Base-by-base conservation (phyloP, 2,329 filamentous ascomycete genomes). In the Stemphylium lycopersici region DNA sequence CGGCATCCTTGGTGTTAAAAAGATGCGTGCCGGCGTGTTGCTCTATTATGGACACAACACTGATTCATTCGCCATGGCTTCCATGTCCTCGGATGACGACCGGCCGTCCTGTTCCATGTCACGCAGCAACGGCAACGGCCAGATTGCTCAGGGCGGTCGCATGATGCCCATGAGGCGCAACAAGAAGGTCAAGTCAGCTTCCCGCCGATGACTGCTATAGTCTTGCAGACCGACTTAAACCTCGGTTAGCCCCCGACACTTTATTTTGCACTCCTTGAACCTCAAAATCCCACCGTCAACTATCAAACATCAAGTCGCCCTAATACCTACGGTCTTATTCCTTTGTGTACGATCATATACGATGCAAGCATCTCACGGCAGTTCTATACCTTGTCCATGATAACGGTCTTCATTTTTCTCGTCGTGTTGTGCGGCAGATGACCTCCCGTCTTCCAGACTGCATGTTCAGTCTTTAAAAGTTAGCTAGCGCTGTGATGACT, bases 31-130 rank as follows among this genome's bases (percentile, higher is more conserved):
- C 18, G 92, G 91, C 1, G 86, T 91, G 61, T 91, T 90, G 70
- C 84, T 99, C 46, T 93, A 93, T 75, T 99, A 96, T 78, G 93
- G 90, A 1, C 95, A 99, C 80, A 99, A 98, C 70, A 99, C 95
- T 0, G 93, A 98, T 72, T 88, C 86, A 1, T 89, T 89, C 68
- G 92, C 93, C 5, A 78, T 99, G 48, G 91, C 92, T 1, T 96
- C 91, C 3, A 96, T 98, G 90, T 86, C 89, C 33, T 90, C 88
- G 1, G 83, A 86, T 22, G 93, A 98, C 62, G 81, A 79, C 41
- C 84, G 85, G 48, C 91, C 95, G 0, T 79, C 85, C 31, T 95
- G 90, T 63, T 89, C 93, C 53, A 97, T 99, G 92, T 96, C 92
- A 57, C 88, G 95, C 46, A 87, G 81, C 64, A 80, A 72, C 40